A percentile compares a stretch with the other conserved stretches of the same genome.
phyloP scores from a whole-genome alignment of 441 rosid genomes.

The Theobroma grandiflorum region DNA sequence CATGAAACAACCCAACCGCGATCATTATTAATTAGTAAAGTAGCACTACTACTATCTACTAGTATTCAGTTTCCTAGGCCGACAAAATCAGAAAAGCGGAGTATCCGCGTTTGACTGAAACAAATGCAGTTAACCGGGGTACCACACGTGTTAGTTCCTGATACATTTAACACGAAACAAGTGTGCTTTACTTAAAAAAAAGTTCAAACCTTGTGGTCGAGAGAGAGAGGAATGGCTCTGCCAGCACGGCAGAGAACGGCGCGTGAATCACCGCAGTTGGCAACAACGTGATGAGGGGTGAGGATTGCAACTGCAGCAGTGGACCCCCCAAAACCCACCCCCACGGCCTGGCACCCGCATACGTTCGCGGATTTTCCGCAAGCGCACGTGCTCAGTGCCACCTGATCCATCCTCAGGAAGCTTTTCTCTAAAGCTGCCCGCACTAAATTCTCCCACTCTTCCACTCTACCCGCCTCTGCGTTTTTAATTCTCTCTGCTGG shows the following conservation, averaged over 20 bases:
- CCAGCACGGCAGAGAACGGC: conserved; percentile 30
- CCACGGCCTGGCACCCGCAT: not conserved
- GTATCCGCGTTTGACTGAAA: not conserved
- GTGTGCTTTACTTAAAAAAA: not conserved
- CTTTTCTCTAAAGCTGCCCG: conserved; percentile 10
- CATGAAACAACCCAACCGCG: not conserved
- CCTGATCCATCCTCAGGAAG: conserved; percentile 24
- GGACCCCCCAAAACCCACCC: conserved; percentile 18
- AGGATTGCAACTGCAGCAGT: conserved; percentile 30
- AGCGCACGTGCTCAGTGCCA: not conserved
- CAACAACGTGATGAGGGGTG: not conserved
- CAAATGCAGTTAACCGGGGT: not conserved
- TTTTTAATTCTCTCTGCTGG: not conserved
- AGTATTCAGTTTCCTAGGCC: not conserved
- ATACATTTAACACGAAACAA: not conserved
- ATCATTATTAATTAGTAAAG: not conserved
- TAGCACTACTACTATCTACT: not conserved
- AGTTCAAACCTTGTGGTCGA: conserved; percentile 24
- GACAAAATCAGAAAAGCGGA: not conserved
- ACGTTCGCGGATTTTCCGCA: not conserved
- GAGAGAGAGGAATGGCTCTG: conserved; percentile 8
- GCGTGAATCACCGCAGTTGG: conserved; percentile 30
- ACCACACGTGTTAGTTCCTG: not conserved
- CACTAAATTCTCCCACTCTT: conserved; percentile 11
- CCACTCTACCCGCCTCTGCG: not conserved